A percentile compares a stretch with the other conserved stretches of the same genome.
phyloP scores from a whole-genome alignment of 176 grass and related monocot genomes.

The Aegilops sharonensis region DNA sequence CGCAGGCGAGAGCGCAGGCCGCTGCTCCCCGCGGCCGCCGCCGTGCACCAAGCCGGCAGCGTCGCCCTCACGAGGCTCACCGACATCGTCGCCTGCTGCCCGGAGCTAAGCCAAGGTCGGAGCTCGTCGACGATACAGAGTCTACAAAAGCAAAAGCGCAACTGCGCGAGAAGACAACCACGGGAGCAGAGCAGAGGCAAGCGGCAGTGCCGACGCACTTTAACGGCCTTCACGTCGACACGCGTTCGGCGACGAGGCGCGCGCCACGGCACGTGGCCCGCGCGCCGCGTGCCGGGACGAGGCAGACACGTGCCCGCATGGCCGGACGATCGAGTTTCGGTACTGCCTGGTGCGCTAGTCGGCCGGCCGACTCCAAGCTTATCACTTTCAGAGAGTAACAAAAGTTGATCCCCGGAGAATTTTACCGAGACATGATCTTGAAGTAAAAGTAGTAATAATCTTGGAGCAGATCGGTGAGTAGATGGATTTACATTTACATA shows the following conservation, averaged over 20 bases:
- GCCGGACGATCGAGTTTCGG: background rate
- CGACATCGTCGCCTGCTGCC: background rate
- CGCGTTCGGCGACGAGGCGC: background rate
- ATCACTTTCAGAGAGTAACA: too few relatives aligned
- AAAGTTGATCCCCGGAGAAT: too few relatives aligned
- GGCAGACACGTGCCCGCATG: background rate
- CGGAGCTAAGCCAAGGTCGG: background rate
- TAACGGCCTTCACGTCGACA: background rate
- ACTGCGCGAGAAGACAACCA: background rate
- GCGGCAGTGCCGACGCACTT: background rate
- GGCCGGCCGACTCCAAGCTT: background rate
- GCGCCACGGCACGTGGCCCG: background rate
- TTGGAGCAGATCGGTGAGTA: background rate
- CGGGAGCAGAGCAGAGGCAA: background rate
- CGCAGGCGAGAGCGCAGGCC: background rate
- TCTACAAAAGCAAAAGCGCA: background rate
- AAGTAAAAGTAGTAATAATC: background rate
- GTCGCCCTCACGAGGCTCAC: slow-evolving; percentile 12
- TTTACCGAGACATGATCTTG: background rate
- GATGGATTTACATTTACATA: background rate
- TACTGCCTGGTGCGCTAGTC: too few relatives aligned
- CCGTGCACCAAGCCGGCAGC: background rate
- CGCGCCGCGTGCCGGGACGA: background rate
- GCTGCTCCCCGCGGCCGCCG: background rate
- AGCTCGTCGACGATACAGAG: background rate